Evolutionary conservation across 371 early-diverging fungal species (phyloP).

Genomic region (Amoeboaphelidium occidentale): DNA sequence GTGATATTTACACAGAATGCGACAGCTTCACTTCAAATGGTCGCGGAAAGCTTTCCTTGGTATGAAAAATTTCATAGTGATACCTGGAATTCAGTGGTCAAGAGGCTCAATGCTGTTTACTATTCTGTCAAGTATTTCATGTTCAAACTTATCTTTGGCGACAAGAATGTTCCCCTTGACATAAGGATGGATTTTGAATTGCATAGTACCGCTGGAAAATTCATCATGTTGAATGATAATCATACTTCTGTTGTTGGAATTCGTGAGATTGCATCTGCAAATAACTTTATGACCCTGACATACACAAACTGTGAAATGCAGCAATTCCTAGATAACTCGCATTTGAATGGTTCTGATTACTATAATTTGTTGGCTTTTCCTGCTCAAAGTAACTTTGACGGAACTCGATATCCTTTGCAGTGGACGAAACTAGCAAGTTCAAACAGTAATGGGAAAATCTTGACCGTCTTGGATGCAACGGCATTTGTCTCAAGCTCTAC

Average conservation of each 20-base stretch:
- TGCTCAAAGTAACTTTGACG: slow-evolving; percentile 52
- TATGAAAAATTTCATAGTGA: too few relatives aligned
- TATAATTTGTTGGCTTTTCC: slow-evolving; percentile 33
- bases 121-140: slow-evolving; percentile 13
- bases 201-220: slow-evolving; percentile 6
- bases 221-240: slow-evolving; percentile 23
- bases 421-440: slow-evolving; percentile 18
- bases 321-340: too few relatives aligned
- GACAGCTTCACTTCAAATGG: slow-evolving; percentile 27
- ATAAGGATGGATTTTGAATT: background rate
- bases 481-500: slow-evolving; percentile 27
- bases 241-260: slow-evolving; percentile 46
- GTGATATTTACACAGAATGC: slow-evolving; percentile 31
- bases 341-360: too few relatives aligned
- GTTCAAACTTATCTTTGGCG: slow-evolving; percentile 6
- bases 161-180: background rate
- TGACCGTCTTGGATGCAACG: slow-evolving; percentile 39
- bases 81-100: too few relatives aligned
- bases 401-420: slow-evolving; percentile 27
- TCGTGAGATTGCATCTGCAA: slow-evolving; percentile 18
- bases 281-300: too few relatives aligned
- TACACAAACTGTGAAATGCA: too few relatives aligned
- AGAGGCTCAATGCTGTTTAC: too few relatives aligned
- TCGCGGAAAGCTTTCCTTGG: slow-evolving; percentile 16
- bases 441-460: too few relatives aligned